Base-by-base conservation (phyloP, 257 asterid species). In the Salvia rosmarinus region DNA sequence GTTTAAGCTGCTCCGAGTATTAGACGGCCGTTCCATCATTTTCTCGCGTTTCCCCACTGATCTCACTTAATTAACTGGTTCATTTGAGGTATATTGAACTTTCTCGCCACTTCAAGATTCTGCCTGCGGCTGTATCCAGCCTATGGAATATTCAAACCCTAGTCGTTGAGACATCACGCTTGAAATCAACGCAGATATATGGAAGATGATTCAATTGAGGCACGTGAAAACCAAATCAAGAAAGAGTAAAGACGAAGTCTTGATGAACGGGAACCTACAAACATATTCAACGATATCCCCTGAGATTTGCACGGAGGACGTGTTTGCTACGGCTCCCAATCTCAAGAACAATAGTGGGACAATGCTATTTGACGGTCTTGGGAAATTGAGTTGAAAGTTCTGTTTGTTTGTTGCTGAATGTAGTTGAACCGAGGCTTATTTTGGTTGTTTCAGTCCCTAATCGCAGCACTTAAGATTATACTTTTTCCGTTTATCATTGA, bases 71-170 rank as follows among this genome's bases (percentile, higher is more conserved):
- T 43, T 85, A 82, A 1, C 51, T 88, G 14, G 75, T 82, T 19
- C 91, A 85, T 52, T 70, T 88, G 85, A 85, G 89, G 77, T 84
- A 80, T 8, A 70, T 89, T 19, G 85, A 79, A 17, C 52, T 86
- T 17, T 80, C 90, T 0, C 59, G 82, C 34, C 70, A 80, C 12
- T 72, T 82, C 78, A 56, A 61, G 66, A 52, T 75, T 51, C 68
- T 89, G 20, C 90, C 90, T 9, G 44, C 54, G 1, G 64, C 78
- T 14, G 14, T 89, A 5, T 82, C 89, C 35, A 71, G 63, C 54
- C 86, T 89, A 0, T 80, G 89, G 90, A 89, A 83, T 75, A 19
- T 89, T 8, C 86, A 86, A 67, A 86, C 87, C 13, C 66, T 89
- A 9, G 75, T 82, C 5, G 50, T 86, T 5, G 78, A 79, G 21